Evolutionary conservation across 2,329 filamentous ascomycete genomes (phyloP), one percentile per base, ranked within the genome.

Genomic region (Aureobasidium sp.): DNA sequence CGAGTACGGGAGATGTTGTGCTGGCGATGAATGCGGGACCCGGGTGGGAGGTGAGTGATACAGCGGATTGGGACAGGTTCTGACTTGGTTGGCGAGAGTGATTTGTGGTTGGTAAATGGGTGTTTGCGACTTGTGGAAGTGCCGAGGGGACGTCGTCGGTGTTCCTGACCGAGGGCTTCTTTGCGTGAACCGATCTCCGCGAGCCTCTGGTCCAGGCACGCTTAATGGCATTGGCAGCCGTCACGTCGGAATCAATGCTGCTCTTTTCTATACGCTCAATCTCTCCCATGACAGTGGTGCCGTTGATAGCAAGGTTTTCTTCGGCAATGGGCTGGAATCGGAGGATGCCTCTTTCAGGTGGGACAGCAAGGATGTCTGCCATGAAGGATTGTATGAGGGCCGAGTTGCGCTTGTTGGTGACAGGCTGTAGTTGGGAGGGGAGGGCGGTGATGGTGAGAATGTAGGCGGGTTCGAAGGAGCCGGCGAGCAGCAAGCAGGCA

Each of bases 381-480:
- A 96, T 82, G 71, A 89, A 87, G n/a, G 79, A 80, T 70, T 94
- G 89, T 3, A 95, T 82, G 21, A 95, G 75, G n/a, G 82, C 80
- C 1, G 90, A 85, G 72, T 93, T 94, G 64, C 90, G 85, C 71
- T 89, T 88, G 76, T 96, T 96, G 58, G 85, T 90, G 3, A 85
- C 82, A 0, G 89, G 84, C 64, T 87, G 85, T 62, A 94, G 77
- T 65, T 90, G 82, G 11, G 79, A 79, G 1, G 88, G 81, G 10
- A 94, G 78, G 0, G 90, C 86, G 39, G 82, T 86, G 63, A 96
- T 82, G 37, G 84, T 87, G 69, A 96, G 78, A 63, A 86, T 82
- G 70, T 96, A 97, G 25, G 90, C 89, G 3, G 90, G 88, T 55
- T 91, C 87, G 65, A 90, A 88, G 5, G 85, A 86, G 39, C 86